Base-by-base conservation (phyloP, 768 basidiomycete genomes). In the Mycena polygramma region DNA sequence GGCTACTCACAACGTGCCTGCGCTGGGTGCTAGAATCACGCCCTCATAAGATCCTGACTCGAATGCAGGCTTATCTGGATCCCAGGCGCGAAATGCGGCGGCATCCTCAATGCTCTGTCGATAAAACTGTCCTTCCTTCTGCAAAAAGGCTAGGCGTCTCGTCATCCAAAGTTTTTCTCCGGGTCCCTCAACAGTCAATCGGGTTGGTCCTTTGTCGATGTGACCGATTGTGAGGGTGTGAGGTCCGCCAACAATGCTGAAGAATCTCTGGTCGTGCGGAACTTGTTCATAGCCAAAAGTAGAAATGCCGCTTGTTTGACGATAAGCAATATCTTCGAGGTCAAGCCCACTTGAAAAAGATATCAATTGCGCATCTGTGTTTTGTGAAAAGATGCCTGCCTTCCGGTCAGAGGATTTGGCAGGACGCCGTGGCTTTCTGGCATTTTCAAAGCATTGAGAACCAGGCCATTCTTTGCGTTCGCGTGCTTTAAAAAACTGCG, bases 401-500 rank as follows among this genome's bases (percentile, higher is more conserved):
- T 62, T 13, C 49, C 49, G 19, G 35, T 5, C 9, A 62, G 46
- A 7, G 35, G 60, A 39, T 62, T 62, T 5, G 35, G n/a, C 9
- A 22, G 20, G 4, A 19, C 5, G 1, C 20, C 37, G 17, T 62
- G 48, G 14, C 14, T 49, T 15, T 49, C 46, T 4, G 60, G 60
- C 7, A 62, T 20, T 62, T 62, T 5, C 2, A 62, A 19, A 19
- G 26, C 46, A 37, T 62, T 62, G 48, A 62, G 20, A 3, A 62
- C 60, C 9, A 51, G 19, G 8, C 60, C 60, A 22, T 62, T 19
- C 10, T 49, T 24, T 4, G 13, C 6, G 7, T 24, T 37, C 4
- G 60, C 48, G 9, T 62, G 48, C 30, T 37, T 39, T 0, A 62
- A n/a, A n/a, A 62, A 62, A 0, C 19, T 52, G 4, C 48, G 48